phyloP scores from a whole-genome alignment of 345 rosid genomes.

The Iberis pinnata region DNA sequence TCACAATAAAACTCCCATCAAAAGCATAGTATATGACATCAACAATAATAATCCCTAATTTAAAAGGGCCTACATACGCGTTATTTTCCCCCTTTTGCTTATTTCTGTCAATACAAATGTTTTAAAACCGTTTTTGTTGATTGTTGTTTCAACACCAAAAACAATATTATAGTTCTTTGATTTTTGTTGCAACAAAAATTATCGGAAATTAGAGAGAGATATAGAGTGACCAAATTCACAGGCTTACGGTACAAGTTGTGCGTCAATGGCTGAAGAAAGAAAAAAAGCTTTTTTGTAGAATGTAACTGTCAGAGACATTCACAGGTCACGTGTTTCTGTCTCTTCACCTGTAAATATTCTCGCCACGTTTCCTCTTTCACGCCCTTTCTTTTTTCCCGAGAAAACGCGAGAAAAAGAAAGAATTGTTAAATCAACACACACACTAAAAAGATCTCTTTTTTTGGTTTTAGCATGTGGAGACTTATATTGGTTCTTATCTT shows the following conservation, averaged over 20 bases:
- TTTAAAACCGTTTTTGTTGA: too few relatives aligned
- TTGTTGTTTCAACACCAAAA: too few relatives aligned
- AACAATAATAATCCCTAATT: too few relatives aligned
- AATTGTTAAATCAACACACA: background rate
- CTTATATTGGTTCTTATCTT: constrained; percentile 18
- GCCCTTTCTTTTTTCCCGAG: constrained; percentile 9
- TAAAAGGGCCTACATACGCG: too few relatives aligned
- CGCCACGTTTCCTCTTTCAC: constrained; percentile 26
- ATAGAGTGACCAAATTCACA: constrained; percentile 10
- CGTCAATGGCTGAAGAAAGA: constrained; percentile 21
- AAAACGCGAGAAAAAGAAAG: constrained; percentile 12
- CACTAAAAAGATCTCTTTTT: too few relatives aligned
- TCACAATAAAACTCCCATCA: too few relatives aligned
- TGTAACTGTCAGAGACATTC: constrained; percentile 8
- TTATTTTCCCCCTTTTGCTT: too few relatives aligned
- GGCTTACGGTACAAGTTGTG: constrained; percentile 4
- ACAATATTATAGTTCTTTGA: too few relatives aligned
- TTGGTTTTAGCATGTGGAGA: constrained; percentile 14
- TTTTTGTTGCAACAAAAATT: too few relatives aligned
- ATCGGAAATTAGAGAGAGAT: too few relatives aligned
- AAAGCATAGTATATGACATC: too few relatives aligned
- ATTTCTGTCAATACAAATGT: too few relatives aligned
- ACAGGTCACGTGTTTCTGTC: constrained; percentile 34
- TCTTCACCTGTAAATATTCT: constrained; percentile 33
- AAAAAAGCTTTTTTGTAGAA: background rate